Evolutionary conservation across 2,329 filamentous ascomycete species (phyloP).

Genomic region (Penicillium sp.): DNA sequence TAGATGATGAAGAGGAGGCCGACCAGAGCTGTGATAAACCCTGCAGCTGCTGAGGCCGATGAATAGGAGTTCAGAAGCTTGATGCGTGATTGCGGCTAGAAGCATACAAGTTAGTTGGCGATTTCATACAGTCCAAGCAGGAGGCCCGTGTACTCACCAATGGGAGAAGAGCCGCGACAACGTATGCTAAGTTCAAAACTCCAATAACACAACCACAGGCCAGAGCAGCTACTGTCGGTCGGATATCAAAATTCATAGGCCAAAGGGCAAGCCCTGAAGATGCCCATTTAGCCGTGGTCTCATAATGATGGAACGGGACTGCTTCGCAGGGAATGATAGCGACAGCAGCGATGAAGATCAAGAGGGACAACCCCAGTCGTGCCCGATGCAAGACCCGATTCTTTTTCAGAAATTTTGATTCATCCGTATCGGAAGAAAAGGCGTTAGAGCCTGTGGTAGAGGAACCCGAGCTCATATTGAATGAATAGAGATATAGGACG

Average conservation of each 20-base stretch:
- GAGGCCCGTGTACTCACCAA: constrained; percentile 30
- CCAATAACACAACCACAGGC: constrained; percentile 39
- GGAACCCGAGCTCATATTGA: constrained; percentile 27
- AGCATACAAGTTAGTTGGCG: not conserved
- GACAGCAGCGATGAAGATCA: constrained; percentile 31
- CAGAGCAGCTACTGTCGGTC: constrained; percentile 39
- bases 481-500: not conserved
- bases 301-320: constrained; percentile 42
- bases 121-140: not conserved
- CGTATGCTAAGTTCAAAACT: constrained; percentile 33
- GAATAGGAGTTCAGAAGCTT: constrained; percentile 35
- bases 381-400: constrained; percentile 33
- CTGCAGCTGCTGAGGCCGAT: constrained; percentile 33
- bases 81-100: constrained; percentile 38
- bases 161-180: constrained; percentile 33
- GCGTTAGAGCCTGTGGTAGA: constrained; percentile 31
- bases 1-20: constrained; percentile 36
- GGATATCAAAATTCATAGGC: constrained; percentile 44
- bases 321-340: constrained; percentile 39
- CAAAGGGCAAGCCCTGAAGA: constrained; percentile 39
- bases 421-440: constrained; percentile 37
- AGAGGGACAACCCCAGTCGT: constrained; percentile 34
- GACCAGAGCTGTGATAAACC: constrained; percentile 37
- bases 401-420: constrained; percentile 37
- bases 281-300: constrained; percentile 35